Conservation (phyloP, 495 filamentous ascomycete genomes). For the Trichocladium uniseriatum region DNA sequence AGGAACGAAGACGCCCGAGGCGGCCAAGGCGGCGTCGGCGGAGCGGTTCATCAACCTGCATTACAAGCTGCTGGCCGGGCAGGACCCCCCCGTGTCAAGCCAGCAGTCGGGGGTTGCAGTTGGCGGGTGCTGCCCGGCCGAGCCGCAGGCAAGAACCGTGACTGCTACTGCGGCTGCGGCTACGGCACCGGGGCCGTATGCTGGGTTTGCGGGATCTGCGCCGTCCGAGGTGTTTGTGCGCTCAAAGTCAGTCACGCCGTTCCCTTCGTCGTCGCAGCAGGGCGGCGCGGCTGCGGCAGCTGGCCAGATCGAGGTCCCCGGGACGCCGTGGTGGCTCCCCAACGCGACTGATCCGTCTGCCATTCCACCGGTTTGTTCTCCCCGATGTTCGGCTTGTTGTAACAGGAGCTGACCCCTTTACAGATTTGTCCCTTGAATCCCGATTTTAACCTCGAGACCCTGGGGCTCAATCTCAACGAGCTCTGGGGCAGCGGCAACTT, state of each 20-base stretch:
- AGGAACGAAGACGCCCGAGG: slow-evolving; percentile 30
- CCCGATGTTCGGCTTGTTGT: background rate
- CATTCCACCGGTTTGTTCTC: slow-evolving; percentile 15
- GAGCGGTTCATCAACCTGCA: slow-evolving; percentile 33
- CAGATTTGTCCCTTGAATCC: slow-evolving; percentile 15
- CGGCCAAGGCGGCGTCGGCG: slow-evolving; percentile 31
- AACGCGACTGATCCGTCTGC: slow-evolving; percentile 18
- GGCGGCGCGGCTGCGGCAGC: background rate
- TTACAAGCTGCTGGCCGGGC: slow-evolving; percentile 35
- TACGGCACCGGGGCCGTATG: background rate
- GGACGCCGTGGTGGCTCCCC: slow-evolving; percentile 25
- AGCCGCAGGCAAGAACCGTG: too few relatives aligned
- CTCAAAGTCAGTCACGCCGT: slow-evolving; percentile 25
- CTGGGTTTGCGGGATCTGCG: background rate
- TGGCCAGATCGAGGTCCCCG: slow-evolving; percentile 17
- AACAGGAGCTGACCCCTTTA: background rate
- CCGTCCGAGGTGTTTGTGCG: slow-evolving; percentile 14
- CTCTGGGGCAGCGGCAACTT: slow-evolving; percentile 25
- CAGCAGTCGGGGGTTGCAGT: slow-evolving; percentile 11
- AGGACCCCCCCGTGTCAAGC: slow-evolving; percentile 26
- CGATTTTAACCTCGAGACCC: slow-evolving; percentile 21
- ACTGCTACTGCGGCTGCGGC: too few relatives aligned
- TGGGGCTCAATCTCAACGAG: slow-evolving; percentile 28
- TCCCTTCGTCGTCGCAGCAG: slow-evolving; percentile 11
- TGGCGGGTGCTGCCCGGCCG: background rate